These are phyloP conservation scores for Clonostachys solani DNA, from an alignment of 2,329 filamentous ascomycete genomes.

Conservation along the genomic window DNA sequence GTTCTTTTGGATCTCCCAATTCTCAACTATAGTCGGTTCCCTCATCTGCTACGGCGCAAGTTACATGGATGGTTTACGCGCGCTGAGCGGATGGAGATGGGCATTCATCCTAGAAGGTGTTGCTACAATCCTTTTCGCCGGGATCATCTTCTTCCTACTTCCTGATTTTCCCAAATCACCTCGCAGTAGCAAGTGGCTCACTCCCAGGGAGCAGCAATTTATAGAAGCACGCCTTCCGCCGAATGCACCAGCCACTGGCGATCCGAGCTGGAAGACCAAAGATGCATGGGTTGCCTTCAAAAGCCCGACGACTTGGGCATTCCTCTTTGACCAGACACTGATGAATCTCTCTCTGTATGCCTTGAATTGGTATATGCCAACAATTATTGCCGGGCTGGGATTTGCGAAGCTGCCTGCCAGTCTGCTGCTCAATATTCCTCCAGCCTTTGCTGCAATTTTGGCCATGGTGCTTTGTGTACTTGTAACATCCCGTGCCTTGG, in stretches of 20 bases:
- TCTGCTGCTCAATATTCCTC: not conserved
- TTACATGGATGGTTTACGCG: conserved; percentile 54
- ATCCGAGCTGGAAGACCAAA: conserved; percentile 12
- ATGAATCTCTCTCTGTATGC: conserved; percentile 64
- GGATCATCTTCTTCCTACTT: conserved; percentile 50
- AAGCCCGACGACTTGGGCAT: conserved; percentile 34
- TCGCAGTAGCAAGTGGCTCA: conserved; percentile 45
- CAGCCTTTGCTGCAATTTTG: not conserved
- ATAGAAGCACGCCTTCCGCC: conserved; percentile 27
- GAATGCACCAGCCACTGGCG: not conserved
- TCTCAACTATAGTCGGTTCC: conserved; percentile 61
- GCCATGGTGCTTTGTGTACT: too few species aligned
- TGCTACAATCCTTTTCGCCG: conserved; percentile 54
- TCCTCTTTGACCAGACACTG: conserved; percentile 56
- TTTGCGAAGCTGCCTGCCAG: not conserved
- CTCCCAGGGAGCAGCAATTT: conserved; percentile 25
- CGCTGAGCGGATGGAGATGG: conserved; percentile 62
- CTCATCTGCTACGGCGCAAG: conserved; percentile 62
- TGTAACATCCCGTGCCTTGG: too few species aligned
- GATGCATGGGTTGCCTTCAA: conserved; percentile 55
- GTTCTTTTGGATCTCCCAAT: conserved; percentile 54
- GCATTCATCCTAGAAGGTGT: conserved; percentile 56
- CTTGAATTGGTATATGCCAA: conserved; percentile 58
- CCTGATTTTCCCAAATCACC: conserved; percentile 57
- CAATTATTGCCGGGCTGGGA: conserved; percentile 1